Base-by-base conservation (phyloP, 2,329 filamentous ascomycete species). In the Pseudohalonectria lignicola region DNA sequence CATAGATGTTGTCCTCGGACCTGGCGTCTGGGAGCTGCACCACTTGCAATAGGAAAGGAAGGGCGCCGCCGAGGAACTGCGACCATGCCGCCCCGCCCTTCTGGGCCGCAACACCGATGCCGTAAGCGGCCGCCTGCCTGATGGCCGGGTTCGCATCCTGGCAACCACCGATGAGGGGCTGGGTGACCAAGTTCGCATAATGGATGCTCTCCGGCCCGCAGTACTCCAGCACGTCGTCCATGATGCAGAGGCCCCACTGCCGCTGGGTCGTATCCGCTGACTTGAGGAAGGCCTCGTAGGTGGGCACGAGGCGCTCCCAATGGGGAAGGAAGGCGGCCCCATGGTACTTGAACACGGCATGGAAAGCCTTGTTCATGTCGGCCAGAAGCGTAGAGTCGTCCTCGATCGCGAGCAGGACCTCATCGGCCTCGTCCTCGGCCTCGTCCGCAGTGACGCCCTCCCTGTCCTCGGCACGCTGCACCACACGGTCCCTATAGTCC, bases 321-420 rank as follows among this genome's bases (percentile, higher is more conserved):
- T 86, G 70, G 5, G 79, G 82, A 39, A 98, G 71, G 69, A 98
- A 98, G 10, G 73, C 67, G 9, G 78, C 71, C 18, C 86, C 85
- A 56, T 95, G 87, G 64, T 94, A 88, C 69, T 96, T 96, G 73
- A 98, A 98, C 47, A 98, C 86, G 43, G 87, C 90, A 62, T 98
- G 92, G 74, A 94, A 98, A 1, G 92, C 90, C 69, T 98, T 98
- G 76, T 98, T 98, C 92, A 98, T 98, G 55, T 98, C 92, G 2
- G 88, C 94, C 31, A 98, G 73, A 15, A 98, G 71, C 17, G 87
- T 94, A 62, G 96, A 90, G 55, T 98, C 92, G 49, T 98, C 92
- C 59, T 98, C 92, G 34, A 98, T 88, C 11, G 90, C 92, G 50
- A 93, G 82, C 23, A 93, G 71, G 32, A 81, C 76, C 37, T 95